Percentiles rank a stretch among this genome's conserved stretches.
phyloP scores from a whole-genome alignment of 139 green algal genomes.

The Axilococcus clingmanii region DNA sequence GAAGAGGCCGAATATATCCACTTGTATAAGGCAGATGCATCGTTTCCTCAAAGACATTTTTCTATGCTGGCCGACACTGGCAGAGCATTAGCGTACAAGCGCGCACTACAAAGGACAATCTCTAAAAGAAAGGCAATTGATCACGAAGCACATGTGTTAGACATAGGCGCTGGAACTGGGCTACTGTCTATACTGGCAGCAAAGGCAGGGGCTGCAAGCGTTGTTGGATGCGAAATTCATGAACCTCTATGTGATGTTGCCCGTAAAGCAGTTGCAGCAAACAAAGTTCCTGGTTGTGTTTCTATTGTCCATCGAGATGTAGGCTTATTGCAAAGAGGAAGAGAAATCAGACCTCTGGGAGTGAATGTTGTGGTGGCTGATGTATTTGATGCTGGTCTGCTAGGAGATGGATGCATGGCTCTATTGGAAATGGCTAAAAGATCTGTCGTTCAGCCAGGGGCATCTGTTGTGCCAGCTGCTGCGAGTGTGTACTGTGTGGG shows the following conservation, averaged over 20 bases:
- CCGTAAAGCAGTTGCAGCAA: constrained; percentile 30
- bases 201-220: constrained; percentile 36
- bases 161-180: constrained; percentile 76
- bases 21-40: constrained; percentile 40
- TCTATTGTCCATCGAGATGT: constrained; percentile 37
- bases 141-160: constrained; percentile 53
- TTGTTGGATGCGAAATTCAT: constrained; percentile 50
- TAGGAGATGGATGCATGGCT: constrained; percentile 45
- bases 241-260: constrained; percentile 20
- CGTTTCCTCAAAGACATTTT: constrained; percentile 56
- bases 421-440: constrained; percentile 42
- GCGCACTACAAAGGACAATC: constrained; percentile 37
- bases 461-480: constrained; percentile 42
- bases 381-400: constrained; percentile 56
- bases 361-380: constrained; percentile 58
- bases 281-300: constrained; percentile 28
- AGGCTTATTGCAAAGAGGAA: constrained; percentile 30
- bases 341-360: constrained; percentile 42
- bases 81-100: constrained; percentile 29
- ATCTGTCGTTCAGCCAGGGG: constrained; percentile 38
- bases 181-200: constrained; percentile 56
- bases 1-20: constrained; percentile 51
- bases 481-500: constrained; percentile 68
- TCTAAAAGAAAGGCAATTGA: constrained; percentile 2
- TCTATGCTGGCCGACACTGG: constrained; percentile 33